Evolutionary conservation across 306 rosid genomes (phyloP), one percentile per base, ranked within the genome.

Genomic region (Castanea sativa): DNA sequence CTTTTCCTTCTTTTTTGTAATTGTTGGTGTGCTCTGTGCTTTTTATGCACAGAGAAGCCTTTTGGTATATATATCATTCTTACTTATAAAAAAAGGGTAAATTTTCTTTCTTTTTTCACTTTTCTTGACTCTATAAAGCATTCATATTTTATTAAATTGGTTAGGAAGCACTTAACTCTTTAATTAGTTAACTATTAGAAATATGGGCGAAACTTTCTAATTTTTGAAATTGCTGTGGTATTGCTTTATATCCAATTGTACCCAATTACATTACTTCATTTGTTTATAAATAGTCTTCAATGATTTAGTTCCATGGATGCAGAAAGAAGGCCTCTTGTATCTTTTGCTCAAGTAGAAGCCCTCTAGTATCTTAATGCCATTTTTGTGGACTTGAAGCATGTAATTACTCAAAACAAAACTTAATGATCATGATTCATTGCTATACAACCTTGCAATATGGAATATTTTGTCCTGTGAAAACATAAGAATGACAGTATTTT

Each of bases 81-180:
- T 41, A 41, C 43, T 38, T 41, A 7, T 38, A 38, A 7, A 38
- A 2, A 38, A 38, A 38, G 5, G 68, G 27, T 25, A 25, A 25
- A 25, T 76, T 23, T 76, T 56, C 19, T 80, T 57, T 88, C 75
- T 25, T n/a, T 61, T 27, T 43, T 43, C 27, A 57, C 21, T 76
- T 61, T 55, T 70, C 61, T 29, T 38, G 51, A 63, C 25, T 29
- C 21, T 53, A 15, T 5, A 45, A 21, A 19, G 18, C 25, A 1
- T 64, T 23, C 32, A 43, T 67, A n/a, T 38, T 58, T 19, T 21
- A 16, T 75, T 64, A 12, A 15, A 20, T 18, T 65, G 43, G 32
- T 15, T 27, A 56, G 58, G 53, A 45, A 71, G 32, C 32, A 69
- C 30, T 61, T 5, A 16, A 60, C 49, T 21, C 9, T 19, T 49